phyloP scores from a whole-genome alignment of 2,329 filamentous ascomycete genomes.

The Xylaria hypoxylon region DNA sequence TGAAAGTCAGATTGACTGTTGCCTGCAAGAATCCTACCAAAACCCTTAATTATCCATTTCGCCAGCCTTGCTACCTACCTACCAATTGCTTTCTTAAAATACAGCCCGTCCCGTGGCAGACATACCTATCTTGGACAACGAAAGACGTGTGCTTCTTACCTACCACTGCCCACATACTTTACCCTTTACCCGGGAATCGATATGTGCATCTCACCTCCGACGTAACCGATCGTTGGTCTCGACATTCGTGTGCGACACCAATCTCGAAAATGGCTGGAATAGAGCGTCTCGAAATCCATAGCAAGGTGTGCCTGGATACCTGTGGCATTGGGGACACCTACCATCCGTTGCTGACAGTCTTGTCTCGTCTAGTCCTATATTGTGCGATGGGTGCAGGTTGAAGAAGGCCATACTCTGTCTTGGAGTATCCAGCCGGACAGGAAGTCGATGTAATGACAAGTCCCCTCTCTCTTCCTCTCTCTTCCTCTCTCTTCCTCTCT shows the following conservation, averaged over 20 bases:
- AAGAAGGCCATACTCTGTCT: constrained; percentile 90
- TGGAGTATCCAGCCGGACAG: constrained; percentile 99
- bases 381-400: constrained; percentile 95
- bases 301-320: constrained; percentile 74
- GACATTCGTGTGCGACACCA: constrained; percentile 8
- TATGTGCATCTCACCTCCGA: constrained; percentile 18
- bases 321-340: constrained; percentile 31
- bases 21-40: constrained; percentile 15
- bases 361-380: constrained; percentile 82
- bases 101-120: not conserved
- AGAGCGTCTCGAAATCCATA: constrained; percentile 96
- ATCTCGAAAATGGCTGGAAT: constrained; percentile 81
- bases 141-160: not conserved
- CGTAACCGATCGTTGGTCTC: constrained; percentile 25
- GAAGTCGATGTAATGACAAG: constrained; percentile 80
- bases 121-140: not conserved
- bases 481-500: not conserved
- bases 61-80: not conserved
- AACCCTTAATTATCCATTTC: constrained; percentile 4
- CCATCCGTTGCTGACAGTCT: constrained; percentile 27
- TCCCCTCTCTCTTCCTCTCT: constrained; percentile 10
- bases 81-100: not conserved
- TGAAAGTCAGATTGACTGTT: constrained; percentile 22
- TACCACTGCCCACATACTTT: no score
- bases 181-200: constrained; percentile 11